These are phyloP conservation scores for Lentinus tigrinus DNA, from an alignment of 768 basidiomycete genomes.

Conservation along the genomic window DNA sequence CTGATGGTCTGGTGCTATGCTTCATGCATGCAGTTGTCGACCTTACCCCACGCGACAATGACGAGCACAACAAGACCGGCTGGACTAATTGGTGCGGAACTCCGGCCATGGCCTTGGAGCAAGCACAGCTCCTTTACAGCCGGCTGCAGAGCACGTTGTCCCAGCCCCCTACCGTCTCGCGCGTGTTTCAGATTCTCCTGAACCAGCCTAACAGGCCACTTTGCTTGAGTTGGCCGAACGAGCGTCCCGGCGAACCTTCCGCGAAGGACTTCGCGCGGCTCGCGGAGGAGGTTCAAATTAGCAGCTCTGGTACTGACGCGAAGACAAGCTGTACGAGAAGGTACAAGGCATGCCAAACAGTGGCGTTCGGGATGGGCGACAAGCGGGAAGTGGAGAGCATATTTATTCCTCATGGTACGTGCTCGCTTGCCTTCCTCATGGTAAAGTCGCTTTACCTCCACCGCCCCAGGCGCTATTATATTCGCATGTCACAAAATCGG, in stretches of 20 bases:
- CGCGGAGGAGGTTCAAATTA: constrained; percentile 68
- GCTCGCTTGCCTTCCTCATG: constrained; percentile 19
- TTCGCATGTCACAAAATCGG: constrained; percentile 67
- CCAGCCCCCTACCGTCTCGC: constrained; percentile 47
- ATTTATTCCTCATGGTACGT: constrained; percentile 83
- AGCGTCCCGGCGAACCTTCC: constrained; percentile 35
- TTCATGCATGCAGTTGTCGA: constrained; percentile 85
- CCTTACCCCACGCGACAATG: constrained; percentile 68
- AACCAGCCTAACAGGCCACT: constrained; percentile 58
- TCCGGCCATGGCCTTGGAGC: constrained; percentile 53
- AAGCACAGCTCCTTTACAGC: constrained; percentile 58
- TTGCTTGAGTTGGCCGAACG: constrained; percentile 70
- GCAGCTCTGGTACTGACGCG: constrained; percentile 58
- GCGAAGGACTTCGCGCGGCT: constrained; percentile 50
- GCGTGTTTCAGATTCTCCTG: constrained; percentile 79
- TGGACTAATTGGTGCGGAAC: constrained; percentile 94
- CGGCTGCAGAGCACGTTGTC: constrained; percentile 57
- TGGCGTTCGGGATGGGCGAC: constrained; percentile 46
- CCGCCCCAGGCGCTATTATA: constrained; percentile 56
- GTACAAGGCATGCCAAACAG: constrained; percentile 70
- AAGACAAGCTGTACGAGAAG: constrained; percentile 86
- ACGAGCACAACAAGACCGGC: constrained; percentile 66
- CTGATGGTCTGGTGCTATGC: constrained; percentile 82
- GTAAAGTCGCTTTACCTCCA: constrained; percentile 5
- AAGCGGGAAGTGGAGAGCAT: constrained; percentile 78